Evolutionary conservation across 2,329 filamentous ascomycete species (phyloP), one percentile per base, ranked within the genome.

Genomic region (Talaromyces sp.): DNA sequence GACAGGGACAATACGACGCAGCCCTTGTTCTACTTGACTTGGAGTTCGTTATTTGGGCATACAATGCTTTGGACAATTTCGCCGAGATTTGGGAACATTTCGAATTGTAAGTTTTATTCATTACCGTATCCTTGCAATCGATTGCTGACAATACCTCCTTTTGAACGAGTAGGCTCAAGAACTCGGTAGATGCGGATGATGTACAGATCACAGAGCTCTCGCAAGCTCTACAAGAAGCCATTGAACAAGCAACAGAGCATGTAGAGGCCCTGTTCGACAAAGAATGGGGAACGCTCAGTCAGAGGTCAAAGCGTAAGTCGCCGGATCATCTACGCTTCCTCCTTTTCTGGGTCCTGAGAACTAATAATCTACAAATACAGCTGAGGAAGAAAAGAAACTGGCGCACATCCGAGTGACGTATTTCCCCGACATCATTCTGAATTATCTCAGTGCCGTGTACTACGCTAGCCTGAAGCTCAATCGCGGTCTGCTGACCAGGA

Each of bases 381-480:
- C 82, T 59, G 72, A 75, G 61, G 90, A 89, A 72, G 84, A 86
- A 66, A 75, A 81, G 16, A 39, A 39, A 63, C 84, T 92, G 57
- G 78, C 79, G 57, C 79, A 83, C 27, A 86, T 98, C 60, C 88
- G 93, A 69, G 85, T 87, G 63, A 85, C 87, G 0, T 98, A 96
- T 76, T 83, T 99, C 3, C 93, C 95, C 1, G 93, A 97, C 75
- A 85, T 91, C 19, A 82, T 97, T 48, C 84, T 99, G 59, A 91
- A 90, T 2, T 97, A 95, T 75, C 87, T 95, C 73, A 89, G 86
- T 71, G 88, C 90, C 1, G 81, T 98, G 59, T 90, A 96, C 74
- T 90, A 90, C 72, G 90, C 90, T 0, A 92, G 92, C 3, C 88
- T 87, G 56, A 84, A 87, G 58, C 81, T 96, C 50, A 89, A 88